Conservation (phyloP, 257 asterid species). For the Nicotiana knightiana region DNA sequence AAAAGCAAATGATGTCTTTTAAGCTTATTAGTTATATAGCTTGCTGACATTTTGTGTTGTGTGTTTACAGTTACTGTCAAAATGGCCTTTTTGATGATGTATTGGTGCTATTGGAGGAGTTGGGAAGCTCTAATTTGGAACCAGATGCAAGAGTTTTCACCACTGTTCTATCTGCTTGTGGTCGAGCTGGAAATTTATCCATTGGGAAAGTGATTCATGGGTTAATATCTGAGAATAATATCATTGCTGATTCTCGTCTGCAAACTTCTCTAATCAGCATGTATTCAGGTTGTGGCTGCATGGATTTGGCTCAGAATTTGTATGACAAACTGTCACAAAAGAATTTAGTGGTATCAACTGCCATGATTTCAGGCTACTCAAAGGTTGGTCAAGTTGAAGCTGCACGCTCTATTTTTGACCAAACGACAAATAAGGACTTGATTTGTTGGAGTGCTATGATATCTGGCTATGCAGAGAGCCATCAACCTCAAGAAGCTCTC, state of each 20-base stretch:
- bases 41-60: constrained; percentile 1
- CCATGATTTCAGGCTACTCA: constrained; percentile 68
- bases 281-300: constrained; percentile 57
- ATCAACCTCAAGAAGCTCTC: constrained; percentile 58
- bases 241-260: constrained; percentile 40
- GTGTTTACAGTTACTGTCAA: constrained; percentile 57
- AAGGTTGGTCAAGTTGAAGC: constrained; percentile 44
- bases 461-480: constrained; percentile 67
- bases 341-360: constrained; percentile 58
- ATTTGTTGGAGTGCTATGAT: constrained; percentile 90
- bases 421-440: constrained; percentile 47
- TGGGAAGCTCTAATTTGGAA: constrained; percentile 40
- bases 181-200: constrained; percentile 40
- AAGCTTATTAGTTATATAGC: constrained; percentile 12
- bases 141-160: constrained; percentile 54
- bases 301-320: constrained; percentile 55
- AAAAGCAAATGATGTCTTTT: not conserved
- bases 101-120: constrained; percentile 49
- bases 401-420: constrained; percentile 52
- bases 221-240: constrained; percentile 31
- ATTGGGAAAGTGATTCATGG: constrained; percentile 45
- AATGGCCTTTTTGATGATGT: constrained; percentile 47
- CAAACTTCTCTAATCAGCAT: constrained; percentile 60
- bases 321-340: constrained; percentile 40
- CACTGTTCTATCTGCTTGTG: constrained; percentile 55